Conservation (phyloP, 169 alveolate genomes). For the Eimeria mitis region DNA sequence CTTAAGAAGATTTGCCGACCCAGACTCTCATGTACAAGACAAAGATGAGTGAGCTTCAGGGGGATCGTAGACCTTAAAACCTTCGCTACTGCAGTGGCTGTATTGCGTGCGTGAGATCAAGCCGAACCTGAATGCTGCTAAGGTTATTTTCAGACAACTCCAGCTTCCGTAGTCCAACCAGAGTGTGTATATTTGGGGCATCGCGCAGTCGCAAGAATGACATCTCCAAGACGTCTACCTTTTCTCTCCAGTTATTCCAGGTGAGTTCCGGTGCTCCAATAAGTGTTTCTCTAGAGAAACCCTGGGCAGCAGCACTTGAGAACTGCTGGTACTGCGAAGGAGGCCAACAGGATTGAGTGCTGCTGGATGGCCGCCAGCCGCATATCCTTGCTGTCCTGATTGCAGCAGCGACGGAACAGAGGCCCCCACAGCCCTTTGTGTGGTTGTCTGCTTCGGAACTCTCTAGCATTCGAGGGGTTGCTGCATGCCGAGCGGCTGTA, state of each 20-base stretch:
- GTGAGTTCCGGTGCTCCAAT: conserved; percentile 12
- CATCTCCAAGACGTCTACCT: conserved; percentile 59
- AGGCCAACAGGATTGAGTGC: neutral
- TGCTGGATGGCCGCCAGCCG: neutral
- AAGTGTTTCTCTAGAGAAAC: neutral
- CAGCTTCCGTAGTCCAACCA: conserved; percentile 46
- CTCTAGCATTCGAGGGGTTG: neutral
- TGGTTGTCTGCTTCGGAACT: neutral
- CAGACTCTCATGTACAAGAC: neutral
- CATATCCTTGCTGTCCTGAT: conserved; percentile 7
- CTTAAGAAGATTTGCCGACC: neutral
- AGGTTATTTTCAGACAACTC: conserved; percentile 64
- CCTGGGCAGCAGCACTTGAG: neutral
- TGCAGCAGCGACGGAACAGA: conserved; percentile 58
- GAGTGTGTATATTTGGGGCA: conserved; percentile 24
- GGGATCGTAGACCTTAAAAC: neutral
- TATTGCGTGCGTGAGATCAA: neutral
- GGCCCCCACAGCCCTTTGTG: conserved; percentile 45
- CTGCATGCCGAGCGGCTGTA: neutral
- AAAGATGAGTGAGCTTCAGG: neutral
- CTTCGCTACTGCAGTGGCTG: neutral
- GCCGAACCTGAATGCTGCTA: conserved; percentile 52
- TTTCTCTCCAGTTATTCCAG: conserved; percentile 63
- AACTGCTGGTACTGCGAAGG: neutral
- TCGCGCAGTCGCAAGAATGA: conserved; percentile 32